Percentiles rank a stretch among this genome's conserved stretches.
Conservation (phyloP, 805 yeast species). For the Metschnikowia kunwiensis region DNA sequence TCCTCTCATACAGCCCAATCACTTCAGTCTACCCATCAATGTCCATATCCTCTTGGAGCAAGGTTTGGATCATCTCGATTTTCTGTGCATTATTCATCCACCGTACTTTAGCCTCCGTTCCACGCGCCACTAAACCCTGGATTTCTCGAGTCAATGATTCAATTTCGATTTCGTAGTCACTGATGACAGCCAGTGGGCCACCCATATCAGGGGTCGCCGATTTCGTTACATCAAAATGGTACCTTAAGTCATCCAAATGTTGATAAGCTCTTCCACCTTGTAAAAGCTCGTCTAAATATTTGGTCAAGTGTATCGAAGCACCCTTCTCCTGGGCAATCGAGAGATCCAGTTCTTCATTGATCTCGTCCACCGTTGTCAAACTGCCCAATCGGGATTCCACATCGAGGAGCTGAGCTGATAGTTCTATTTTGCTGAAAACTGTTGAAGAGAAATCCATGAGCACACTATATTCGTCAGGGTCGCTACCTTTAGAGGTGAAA, state of each 20-base stretch:
- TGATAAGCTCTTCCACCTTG: constrained; percentile 22
- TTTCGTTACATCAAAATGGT: constrained; percentile 25
- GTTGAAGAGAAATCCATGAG: constrained; percentile 6
- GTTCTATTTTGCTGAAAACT: constrained; percentile 21
- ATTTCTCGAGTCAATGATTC: constrained; percentile 25
- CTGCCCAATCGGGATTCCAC: constrained; percentile 17
- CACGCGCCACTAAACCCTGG: constrained; percentile 28
- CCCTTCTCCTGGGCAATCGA: not conserved
- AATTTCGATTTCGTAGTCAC: constrained; percentile 34
- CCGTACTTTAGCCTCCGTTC: constrained; percentile 30
- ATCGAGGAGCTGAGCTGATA: constrained; percentile 21
- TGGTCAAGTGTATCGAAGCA: constrained; percentile 16
- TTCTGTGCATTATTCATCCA: constrained; percentile 36
- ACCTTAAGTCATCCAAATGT: constrained; percentile 19
- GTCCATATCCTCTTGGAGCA: constrained; percentile 17
- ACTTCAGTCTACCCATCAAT: constrained; percentile 9
- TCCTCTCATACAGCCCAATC: no score
- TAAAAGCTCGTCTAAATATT: constrained; percentile 22
- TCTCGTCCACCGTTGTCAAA: constrained; percentile 18
- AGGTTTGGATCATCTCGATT: constrained; percentile 27
- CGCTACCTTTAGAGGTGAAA: constrained; percentile 5
- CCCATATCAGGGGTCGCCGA: constrained; percentile 22
- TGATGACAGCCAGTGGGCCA: constrained; percentile 17
- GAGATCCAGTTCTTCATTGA: constrained; percentile 4
- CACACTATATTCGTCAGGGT: constrained; percentile 4